phyloP scores from a whole-genome alignment of 768 basidiomycete genomes.

The Suillus decipiens region DNA sequence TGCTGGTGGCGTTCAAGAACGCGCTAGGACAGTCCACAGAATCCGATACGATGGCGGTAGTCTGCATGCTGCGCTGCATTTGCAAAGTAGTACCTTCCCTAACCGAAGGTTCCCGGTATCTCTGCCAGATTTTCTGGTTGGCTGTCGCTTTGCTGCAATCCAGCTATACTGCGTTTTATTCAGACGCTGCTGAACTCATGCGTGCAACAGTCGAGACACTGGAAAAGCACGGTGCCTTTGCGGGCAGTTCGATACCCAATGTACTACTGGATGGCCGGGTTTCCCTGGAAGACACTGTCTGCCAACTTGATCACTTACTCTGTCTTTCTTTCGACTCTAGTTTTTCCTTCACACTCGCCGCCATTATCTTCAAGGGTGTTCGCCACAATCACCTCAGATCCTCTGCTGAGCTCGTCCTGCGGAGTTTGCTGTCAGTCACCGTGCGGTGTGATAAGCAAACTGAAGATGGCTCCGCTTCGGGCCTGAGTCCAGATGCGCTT shows the following conservation, averaged over 20 bases:
- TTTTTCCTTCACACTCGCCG: slow-evolving; percentile 81
- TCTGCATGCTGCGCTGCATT: slow-evolving; percentile 89
- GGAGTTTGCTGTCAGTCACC: slow-evolving; percentile 64
- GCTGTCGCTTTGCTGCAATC: slow-evolving; percentile 83
- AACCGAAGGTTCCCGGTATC: slow-evolving; percentile 67
- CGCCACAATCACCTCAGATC: slow-evolving; percentile 66
- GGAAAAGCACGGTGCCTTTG: slow-evolving; percentile 60
- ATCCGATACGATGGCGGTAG: slow-evolving; percentile 67
- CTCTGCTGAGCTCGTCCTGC: slow-evolving; percentile 59
- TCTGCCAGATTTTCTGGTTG: slow-evolving; percentile 82
- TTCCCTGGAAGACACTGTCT: slow-evolving; percentile 65
- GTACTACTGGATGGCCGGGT: slow-evolving; percentile 66
- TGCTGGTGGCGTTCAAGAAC: slow-evolving; percentile 82
- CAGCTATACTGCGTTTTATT: slow-evolving; percentile 67
- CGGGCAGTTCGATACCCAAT: slow-evolving; percentile 49
- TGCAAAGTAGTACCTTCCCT: slow-evolving; percentile 75
- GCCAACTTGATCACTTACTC: slow-evolving; percentile 71
- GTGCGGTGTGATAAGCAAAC: slow-evolving; percentile 41
- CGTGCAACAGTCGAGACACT: slow-evolving; percentile 65
- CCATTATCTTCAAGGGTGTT: slow-evolving; percentile 85
- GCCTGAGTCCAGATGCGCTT: slow-evolving; percentile 59
- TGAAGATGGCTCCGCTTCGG: slow-evolving; percentile 43
- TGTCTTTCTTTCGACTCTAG: slow-evolving; percentile 75
- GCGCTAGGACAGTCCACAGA: slow-evolving; percentile 70
- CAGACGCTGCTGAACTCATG: slow-evolving; percentile 69